Evolutionary conservation across 2,329 filamentous ascomycete species (phyloP), one percentile per base, ranked within the genome.

Genomic region (Cladosporium oxysporum): DNA sequence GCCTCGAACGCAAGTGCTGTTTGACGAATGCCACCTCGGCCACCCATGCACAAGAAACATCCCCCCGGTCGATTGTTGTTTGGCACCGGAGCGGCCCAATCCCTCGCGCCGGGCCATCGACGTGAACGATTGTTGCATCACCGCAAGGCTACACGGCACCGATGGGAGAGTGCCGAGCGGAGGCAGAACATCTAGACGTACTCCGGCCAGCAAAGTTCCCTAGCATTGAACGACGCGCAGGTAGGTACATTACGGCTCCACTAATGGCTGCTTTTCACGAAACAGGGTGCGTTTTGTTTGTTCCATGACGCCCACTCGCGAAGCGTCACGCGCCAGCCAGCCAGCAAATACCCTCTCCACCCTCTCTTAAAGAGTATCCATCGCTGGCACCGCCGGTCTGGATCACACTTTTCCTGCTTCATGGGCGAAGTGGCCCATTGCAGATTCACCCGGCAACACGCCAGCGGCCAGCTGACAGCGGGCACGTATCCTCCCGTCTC

Each of bases 71-170:
- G 21, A 21, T 12, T 26, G n/a, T 63, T 55, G 61, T 63, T 57
- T 63, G 50, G 61, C 61, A 55, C 50, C 63, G 44, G 63, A 26
- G 63, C 63, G 63, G 63, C 63, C 63, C 63, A 65, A 65, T 60
- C 55, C 62, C 31, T 65, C 63, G 63, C 21, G 63, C 63, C 63
- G 63, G 63, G 53, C 63, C 63, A 53, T 65, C 44, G 31, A 41
- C 31, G 57, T 59, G 28, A 52, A 59, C 52, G 31, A 53, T 41
- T 50, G 35, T 64, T 64, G 62, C 53, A 64, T 64, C 52, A 58
- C 62, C 35, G 8, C 28, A 58, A 44, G 28, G 47, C 44, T 50
- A 33, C 59, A 53, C 59, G 59, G 59, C 59, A 53, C 44, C 47
- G 59, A 53, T 50, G 31, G 10, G 31, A 62, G 44, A 62, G 59